A percentile compares a stretch with the other conserved stretches of the same genome.
Evolutionary conservation across 192 early-diverging fungal genomes (phyloP).

Genomic region (Umbelopsis isabellina): DNA sequence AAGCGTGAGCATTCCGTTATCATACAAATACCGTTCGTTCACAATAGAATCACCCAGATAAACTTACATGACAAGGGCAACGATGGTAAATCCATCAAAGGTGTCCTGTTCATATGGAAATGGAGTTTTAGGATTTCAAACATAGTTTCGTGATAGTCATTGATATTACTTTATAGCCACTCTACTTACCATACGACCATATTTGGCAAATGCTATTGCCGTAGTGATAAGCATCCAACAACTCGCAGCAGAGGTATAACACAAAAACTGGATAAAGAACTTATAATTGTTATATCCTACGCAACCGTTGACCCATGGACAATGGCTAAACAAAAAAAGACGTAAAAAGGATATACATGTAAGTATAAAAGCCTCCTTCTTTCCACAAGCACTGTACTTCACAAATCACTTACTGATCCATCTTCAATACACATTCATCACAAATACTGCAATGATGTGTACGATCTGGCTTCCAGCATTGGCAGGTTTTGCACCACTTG

Average conservation of each 20-base stretch:
- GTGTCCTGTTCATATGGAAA: constrained; percentile 24
- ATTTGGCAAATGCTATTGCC: constrained; percentile 28
- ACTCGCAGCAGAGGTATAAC: constrained; percentile 30
- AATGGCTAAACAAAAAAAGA: constrained; percentile 33
- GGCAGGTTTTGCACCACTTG: constrained; percentile 44
- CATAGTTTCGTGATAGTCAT: neutral
- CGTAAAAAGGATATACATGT: neutral
- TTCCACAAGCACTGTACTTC: too few relatives aligned
- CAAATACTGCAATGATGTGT: constrained; percentile 59
- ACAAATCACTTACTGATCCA: constrained; percentile 51
- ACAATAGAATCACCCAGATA: too few relatives aligned
- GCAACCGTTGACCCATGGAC: constrained; percentile 55
- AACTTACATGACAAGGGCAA: constrained; percentile 33
- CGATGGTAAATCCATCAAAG: constrained; percentile 30
- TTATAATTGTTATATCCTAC: constrained; percentile 51
- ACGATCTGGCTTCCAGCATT: constrained; percentile 54
- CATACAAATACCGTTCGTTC: too few relatives aligned
- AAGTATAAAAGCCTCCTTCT: neutral
- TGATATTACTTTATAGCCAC: too few relatives aligned
- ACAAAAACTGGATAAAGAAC: constrained; percentile 43
- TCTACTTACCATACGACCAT: constrained; percentile 20
- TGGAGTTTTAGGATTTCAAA: neutral
- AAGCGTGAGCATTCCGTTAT: neutral
- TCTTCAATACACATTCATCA: constrained; percentile 52
- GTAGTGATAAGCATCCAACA: constrained; percentile 32